Percentiles rank a stretch among this genome's conserved stretches.
Conservation (phyloP, 192 early-diverging fungal genomes). For the Umbelopsis isabellina region DNA sequence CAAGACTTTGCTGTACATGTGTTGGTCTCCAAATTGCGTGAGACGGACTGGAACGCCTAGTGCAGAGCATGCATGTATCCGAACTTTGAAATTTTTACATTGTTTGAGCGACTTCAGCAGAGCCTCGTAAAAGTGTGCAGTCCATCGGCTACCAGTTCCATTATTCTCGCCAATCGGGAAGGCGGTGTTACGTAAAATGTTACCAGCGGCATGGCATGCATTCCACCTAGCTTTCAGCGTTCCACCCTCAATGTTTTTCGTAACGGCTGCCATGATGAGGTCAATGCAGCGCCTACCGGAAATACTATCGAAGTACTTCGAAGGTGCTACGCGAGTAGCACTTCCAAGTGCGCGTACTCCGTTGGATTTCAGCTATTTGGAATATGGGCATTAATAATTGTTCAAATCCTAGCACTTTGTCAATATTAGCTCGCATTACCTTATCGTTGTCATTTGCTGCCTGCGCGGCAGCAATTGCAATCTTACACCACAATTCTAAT, state of each 20-base stretch:
- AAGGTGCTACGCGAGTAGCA: constrained; percentile 56
- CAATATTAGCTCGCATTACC: constrained; percentile 30
- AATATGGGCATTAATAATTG: constrained; percentile 14
- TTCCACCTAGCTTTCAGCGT: constrained; percentile 79
- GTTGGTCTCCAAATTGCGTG: constrained; percentile 47
- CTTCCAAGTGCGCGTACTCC: constrained; percentile 74
- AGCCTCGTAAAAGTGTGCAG: constrained; percentile 51
- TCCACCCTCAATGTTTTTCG: constrained; percentile 66
- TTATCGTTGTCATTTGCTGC: constrained; percentile 77
- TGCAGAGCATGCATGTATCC: constrained; percentile 69
- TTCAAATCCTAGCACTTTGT: neutral
- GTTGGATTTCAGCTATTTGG: constrained; percentile 62
- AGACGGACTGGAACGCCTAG: constrained; percentile 40
- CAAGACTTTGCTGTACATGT: constrained; percentile 40
- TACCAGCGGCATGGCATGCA: constrained; percentile 70
- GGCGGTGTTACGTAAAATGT: constrained; percentile 55
- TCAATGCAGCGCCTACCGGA: constrained; percentile 47
- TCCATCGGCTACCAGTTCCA: constrained; percentile 49
- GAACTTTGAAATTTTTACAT: constrained; percentile 80
- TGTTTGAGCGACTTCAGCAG: constrained; percentile 53
- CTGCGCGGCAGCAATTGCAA: constrained; percentile 48
- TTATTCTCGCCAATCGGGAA: constrained; percentile 59
- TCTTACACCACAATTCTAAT: constrained; percentile 43
- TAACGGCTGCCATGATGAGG: constrained; percentile 47
- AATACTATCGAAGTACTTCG: constrained; percentile 47